Base-by-base conservation (phyloP, 2,329 filamentous ascomycete species). In the Exserohilum rostratum region DNA sequence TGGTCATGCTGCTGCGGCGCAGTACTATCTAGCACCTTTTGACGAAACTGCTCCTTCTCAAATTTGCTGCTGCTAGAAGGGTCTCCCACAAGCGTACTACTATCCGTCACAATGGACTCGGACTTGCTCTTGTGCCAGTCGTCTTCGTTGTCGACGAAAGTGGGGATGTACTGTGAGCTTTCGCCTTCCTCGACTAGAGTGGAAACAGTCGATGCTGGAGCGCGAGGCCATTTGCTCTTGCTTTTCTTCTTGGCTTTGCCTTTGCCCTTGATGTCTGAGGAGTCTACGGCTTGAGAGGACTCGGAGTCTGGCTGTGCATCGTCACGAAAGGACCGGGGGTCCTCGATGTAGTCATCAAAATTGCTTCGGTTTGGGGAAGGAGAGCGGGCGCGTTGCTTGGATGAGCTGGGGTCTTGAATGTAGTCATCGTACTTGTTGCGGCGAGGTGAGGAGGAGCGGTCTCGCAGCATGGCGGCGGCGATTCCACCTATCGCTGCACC, bases 21-120 rank as follows among this genome's bases (percentile, higher is more conserved):
- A 0, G 70, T 74, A 27, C 40, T 58, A n/a, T 70, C 67, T 5
- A 70, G 44, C 11, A 72, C 44, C 46, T 74, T 73, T 47, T 70
- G 63, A 5, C 54, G 61, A 31, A 62, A 46, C n/a, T 65, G 64
- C 40, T 46, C 43, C 18, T 72, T 74, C 27, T 22, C 46, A 3
- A 49, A 50, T n/a, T 61, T 49, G 7, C 50, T 55, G 7, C 50
- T 55, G 31, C 56, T 30, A 18, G 46, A 47, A 2, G 66, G 58
- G 11, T 73, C 70, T 29, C 66, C 71, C 13, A 74, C 65, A 35
- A 74, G 66, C 2, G 70, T 73, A 46, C 65, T 67, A 37, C 70
- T 69, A 45, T 73, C 69, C 1, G 67, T 69, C 44, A 66, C 50
- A 15, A 65, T 34, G 1, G 68, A 69, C 30, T 65, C 67, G 1